These are phyloP conservation scores for Coemansia interrupta DNA, from an alignment of 192 early-diverging fungal genomes.

Conservation along the genomic window DNA sequence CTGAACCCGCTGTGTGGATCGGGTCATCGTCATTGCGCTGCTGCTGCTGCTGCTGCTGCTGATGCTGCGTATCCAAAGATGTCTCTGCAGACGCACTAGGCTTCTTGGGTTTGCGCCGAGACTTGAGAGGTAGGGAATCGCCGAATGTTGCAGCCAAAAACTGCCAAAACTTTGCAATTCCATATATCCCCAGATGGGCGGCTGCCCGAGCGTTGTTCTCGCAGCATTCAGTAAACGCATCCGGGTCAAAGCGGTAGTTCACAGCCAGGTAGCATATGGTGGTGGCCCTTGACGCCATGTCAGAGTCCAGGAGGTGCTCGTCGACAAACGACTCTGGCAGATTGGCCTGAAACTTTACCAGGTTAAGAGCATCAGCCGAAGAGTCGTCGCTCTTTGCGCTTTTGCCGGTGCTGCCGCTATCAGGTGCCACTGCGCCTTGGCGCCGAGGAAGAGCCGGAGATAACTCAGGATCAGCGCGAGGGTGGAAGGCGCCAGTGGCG, in stretches of 20 bases:
- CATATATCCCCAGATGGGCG: constrained; percentile 5
- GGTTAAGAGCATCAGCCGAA: background rate
- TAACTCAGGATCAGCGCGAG: background rate
- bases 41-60: background rate
- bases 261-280: constrained; percentile 30
- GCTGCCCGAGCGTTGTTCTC: constrained; percentile 23
- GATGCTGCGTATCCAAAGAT: background rate
- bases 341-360: constrained; percentile 26
- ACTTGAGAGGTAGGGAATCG: constrained; percentile 29
- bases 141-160: constrained; percentile 38
- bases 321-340: constrained; percentile 40
- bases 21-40: background rate
- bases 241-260: constrained; percentile 46
- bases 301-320: constrained; percentile 30
- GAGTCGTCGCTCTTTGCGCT: background rate
- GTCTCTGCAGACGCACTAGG: background rate
- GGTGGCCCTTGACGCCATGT: constrained; percentile 11
- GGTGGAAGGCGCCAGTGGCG: constrained; percentile 18
- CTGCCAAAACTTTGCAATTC: constrained; percentile 45
- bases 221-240: constrained; percentile 33
- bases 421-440: background rate
- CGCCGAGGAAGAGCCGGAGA: background rate
- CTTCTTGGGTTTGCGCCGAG: constrained; percentile 9
- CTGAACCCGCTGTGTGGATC: background rate
- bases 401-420: background rate